A percentile compares a stretch with the other conserved stretches of the same genome.
Conservation (phyloP, 2,329 filamentous ascomycete species). For the Colletotrichum sp. region DNA sequence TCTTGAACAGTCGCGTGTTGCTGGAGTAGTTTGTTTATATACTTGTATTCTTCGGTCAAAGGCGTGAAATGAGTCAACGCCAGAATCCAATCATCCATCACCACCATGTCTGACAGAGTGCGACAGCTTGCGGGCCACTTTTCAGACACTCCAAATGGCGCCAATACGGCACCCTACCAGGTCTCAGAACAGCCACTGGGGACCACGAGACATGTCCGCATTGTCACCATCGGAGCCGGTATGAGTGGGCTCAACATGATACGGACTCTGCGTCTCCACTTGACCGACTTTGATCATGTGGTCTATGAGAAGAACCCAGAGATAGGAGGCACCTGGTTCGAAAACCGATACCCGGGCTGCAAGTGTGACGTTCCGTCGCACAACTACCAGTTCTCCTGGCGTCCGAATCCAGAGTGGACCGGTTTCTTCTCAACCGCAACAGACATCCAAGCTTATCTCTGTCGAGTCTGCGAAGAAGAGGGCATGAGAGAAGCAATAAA, state of each 20-base stretch:
- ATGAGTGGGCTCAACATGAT: slow-evolving; percentile 32
- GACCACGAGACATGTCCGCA: slow-evolving; percentile 11
- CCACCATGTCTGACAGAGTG: not conserved
- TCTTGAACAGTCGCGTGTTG: not conserved
- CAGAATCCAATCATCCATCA: not conserved
- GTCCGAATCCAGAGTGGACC: slow-evolving; percentile 63
- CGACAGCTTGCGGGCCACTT: not conserved
- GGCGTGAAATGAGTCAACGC: not conserved
- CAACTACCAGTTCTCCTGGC: slow-evolving; percentile 67
- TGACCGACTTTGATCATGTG: slow-evolving; percentile 47
- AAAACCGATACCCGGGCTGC: slow-evolving; percentile 64
- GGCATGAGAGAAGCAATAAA: slow-evolving; percentile 46
- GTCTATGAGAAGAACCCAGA: slow-evolving; percentile 61
- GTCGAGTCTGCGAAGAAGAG: slow-evolving; percentile 48
- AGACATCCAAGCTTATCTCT: slow-evolving; percentile 61
- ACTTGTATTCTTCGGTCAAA: not conserved
- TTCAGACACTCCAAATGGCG: not conserved
- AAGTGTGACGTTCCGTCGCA: slow-evolving; percentile 61
- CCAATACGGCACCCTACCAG: not conserved
- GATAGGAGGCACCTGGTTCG: slow-evolving; percentile 62
- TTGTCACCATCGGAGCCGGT: slow-evolving; percentile 30
- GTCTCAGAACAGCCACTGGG: not conserved
- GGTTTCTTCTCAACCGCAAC: slow-evolving; percentile 57
- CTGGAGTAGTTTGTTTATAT: not conserved
- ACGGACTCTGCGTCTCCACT: slow-evolving; percentile 44